Evolutionary conservation across 768 basidiomycete species (phyloP).

Genomic region (Mycena kentingensis): DNA sequence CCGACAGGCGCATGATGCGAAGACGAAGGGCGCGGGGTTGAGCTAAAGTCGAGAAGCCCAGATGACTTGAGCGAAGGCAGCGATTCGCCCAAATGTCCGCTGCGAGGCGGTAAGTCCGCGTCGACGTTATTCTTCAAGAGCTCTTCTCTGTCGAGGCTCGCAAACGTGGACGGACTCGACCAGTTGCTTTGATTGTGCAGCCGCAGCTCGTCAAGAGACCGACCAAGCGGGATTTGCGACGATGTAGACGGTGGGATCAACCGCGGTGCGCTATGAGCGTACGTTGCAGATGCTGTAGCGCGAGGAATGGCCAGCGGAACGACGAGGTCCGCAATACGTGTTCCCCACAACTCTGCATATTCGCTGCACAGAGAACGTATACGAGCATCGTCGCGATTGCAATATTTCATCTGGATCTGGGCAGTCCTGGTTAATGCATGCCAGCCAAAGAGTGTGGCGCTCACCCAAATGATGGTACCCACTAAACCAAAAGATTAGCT

Average conservation of each 20-base stretch:
- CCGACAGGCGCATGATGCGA: slow-evolving; percentile 63
- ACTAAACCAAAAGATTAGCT: slow-evolving; percentile 16
- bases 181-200: slow-evolving; percentile 32
- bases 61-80: slow-evolving; percentile 76
- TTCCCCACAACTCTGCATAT: slow-evolving; percentile 69
- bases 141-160: slow-evolving; percentile 23
- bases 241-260: slow-evolving; percentile 17
- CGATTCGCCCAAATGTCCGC: slow-evolving; percentile 37
- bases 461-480: neutral
- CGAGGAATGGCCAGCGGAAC: slow-evolving; percentile 30
- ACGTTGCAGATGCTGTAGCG: slow-evolving; percentile 21
- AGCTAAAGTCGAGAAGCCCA: slow-evolving; percentile 67
- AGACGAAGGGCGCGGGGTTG: too few relatives aligned
- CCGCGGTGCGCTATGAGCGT: too few relatives aligned
- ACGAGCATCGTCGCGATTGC: slow-evolving; percentile 54
- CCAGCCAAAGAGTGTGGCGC: neutral
- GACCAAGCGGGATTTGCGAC: slow-evolving; percentile 36
- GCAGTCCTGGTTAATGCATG: neutral
- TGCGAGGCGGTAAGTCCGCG: slow-evolving; percentile 25
- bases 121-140: slow-evolving; percentile 15
- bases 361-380: slow-evolving; percentile 61
- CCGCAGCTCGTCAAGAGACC: slow-evolving; percentile 38
- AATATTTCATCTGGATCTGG: slow-evolving; percentile 71
- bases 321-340: slow-evolving; percentile 53
- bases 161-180: slow-evolving; percentile 20